Conservation (phyloP, 2,329 filamentous ascomycete genomes). For the Dryadomyces quercus-mongolicae region DNA sequence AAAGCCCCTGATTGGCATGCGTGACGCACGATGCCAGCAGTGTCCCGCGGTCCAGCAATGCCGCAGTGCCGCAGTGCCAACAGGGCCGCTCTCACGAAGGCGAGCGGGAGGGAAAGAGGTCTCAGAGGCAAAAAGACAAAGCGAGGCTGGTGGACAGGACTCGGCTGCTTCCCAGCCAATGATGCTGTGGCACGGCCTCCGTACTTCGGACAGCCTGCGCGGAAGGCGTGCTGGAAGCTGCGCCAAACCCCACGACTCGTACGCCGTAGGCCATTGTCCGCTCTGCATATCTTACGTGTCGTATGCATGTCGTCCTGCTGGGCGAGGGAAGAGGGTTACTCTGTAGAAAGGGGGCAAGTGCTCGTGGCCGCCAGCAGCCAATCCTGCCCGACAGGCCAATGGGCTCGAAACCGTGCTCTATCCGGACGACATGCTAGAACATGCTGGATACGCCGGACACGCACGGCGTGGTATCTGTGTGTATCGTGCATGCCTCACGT, state of each 20-base stretch:
- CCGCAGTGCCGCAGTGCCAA: too few species aligned
- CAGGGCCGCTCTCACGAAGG: too few species aligned
- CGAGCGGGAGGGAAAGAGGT: too few species aligned
- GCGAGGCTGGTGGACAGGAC: neutral
- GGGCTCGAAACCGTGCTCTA: neutral
- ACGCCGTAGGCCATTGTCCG: neutral
- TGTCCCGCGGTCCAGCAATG: too few species aligned
- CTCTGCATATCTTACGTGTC: neutral
- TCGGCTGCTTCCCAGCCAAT: too few species aligned
- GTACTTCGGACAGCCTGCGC: too few species aligned
- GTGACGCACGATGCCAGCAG: neutral
- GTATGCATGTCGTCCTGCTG: slow-evolving; percentile 1
- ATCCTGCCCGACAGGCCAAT: neutral
- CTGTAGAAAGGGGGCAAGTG: neutral
- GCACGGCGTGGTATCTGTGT: neutral
- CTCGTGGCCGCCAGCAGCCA: neutral
- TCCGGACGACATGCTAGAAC: neutral
- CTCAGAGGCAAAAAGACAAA: too few species aligned
- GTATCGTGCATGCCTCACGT: neutral
- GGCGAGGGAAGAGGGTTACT: neutral
- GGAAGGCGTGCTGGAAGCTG: neutral
- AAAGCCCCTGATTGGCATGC: too few species aligned
- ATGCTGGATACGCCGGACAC: neutral
- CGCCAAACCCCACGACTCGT: slow-evolving; percentile 2
- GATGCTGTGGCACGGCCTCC: too few species aligned